Base-by-base conservation (phyloP, 108 stramenopile species). In the Pseudonitzschia delicatissima region DNA sequence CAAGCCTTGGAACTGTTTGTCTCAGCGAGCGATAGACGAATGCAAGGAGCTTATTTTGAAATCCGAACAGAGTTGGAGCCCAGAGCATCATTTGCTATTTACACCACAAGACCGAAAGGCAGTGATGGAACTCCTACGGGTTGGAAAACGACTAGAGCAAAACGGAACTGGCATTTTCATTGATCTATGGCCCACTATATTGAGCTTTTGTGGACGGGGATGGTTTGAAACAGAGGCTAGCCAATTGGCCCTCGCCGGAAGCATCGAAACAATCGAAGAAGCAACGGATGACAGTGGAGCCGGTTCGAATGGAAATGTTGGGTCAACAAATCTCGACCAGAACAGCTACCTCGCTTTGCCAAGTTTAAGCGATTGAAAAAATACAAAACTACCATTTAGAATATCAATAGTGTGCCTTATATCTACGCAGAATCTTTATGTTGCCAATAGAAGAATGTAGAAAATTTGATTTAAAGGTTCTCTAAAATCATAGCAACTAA, bases 1-100 rank as follows among this genome's bases (percentile, higher is more conserved):
- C 12, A 94, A 94, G 66, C 92, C 92, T 45, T 94, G 92, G 92
- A 94, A 94, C 68, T 94, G 92, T 68, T 62, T 94, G 40, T 82
- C 84, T 23, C 92, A 94, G 62, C 66, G 69, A 53, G 80, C 88
- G 21, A 94, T 94, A 45, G 87, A 94, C 65, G 82, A 85, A 59
- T 94, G 92, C 67, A 65, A 63, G 36, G 67, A 64, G 25, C 62
- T 94, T 33, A 89, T 94, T 57, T 61, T 81, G 42, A 81, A 88
- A 65, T 87, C 84, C 7, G 87, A 89, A 69, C 72, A 76, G 63
- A 81, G 85, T 59, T 94, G 92, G 92, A 77, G 82, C 5, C 89
- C 89, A 13, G 79, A 81, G 11, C 75, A 81, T 21, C 89, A 94
- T 50, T 53, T 77, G 29, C 74, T 94, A 52, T 94, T 94, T 49